These are phyloP conservation scores for Teratosphaeriaceae sp. DNA, from an alignment of 2,329 filamentous ascomycete genomes.

Conservation along the genomic window DNA sequence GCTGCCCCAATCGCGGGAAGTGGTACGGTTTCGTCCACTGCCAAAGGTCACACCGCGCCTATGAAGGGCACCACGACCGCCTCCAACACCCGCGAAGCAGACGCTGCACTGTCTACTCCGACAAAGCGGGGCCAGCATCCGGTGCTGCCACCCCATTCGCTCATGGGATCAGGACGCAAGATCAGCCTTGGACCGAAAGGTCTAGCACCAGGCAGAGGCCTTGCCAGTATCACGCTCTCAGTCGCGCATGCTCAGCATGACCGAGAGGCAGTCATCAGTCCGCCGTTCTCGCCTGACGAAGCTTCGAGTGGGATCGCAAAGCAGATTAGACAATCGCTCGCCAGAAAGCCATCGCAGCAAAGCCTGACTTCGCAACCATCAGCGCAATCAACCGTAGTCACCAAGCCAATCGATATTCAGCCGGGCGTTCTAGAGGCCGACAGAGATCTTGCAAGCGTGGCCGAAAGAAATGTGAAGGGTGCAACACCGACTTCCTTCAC, in stretches of 20 bases:
- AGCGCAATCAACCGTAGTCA: slow-evolving; percentile 8
- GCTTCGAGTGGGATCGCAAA: slow-evolving; percentile 22
- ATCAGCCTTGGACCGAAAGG: slow-evolving; percentile 78
- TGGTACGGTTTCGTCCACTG: too few relatives aligned
- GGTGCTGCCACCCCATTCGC: slow-evolving; percentile 43
- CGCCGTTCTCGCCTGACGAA: slow-evolving; percentile 14
- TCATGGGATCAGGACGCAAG: slow-evolving; percentile 46
- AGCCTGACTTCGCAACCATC: slow-evolving; percentile 21
- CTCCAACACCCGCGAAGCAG: too few relatives aligned
- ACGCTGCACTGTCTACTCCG: background rate
- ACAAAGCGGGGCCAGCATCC: background rate
- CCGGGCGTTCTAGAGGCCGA: slow-evolving; percentile 3
- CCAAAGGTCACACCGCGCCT: too few relatives aligned
- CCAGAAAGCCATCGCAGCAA: slow-evolving; percentile 24
- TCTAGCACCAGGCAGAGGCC: slow-evolving; percentile 66
- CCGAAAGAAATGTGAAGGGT: slow-evolving; percentile 19
- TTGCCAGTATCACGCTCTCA: slow-evolving; percentile 45
- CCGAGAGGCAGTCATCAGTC: slow-evolving; percentile 15
- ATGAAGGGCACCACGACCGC: too few relatives aligned
- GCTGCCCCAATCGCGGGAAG: too few relatives aligned
- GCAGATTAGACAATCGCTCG: slow-evolving; percentile 24
- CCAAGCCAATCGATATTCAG: slow-evolving; percentile 33
- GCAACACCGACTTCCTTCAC: slow-evolving; percentile 16
- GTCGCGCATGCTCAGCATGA: slow-evolving; percentile 23
- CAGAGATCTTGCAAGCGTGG: slow-evolving; percentile 16